Evolutionary conservation across 441 rosid species (phyloP).

Genomic region (Populus hybrid): DNA sequence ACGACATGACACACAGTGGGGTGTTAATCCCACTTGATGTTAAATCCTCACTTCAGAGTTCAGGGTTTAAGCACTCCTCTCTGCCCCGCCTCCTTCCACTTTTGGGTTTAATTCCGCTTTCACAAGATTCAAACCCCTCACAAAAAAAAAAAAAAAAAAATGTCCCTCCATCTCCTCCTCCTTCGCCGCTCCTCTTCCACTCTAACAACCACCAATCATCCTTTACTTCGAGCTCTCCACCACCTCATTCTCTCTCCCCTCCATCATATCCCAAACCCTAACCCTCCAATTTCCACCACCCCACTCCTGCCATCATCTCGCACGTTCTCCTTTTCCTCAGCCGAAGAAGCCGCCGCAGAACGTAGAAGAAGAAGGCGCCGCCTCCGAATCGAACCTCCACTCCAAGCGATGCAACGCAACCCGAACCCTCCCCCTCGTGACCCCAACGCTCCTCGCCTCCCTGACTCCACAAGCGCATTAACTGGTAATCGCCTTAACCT

Average conservation of each 20-base stretch:
- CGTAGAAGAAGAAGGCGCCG: slow-evolving; percentile 92
- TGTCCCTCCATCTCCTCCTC: slow-evolving; percentile 49
- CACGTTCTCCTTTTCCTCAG: slow-evolving; percentile 67
- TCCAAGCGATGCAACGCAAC: slow-evolving; percentile 70
- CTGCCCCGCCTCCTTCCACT: background rate
- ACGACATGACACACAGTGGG: too few relatives aligned
- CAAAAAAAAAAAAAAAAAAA: background rate
- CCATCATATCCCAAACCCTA: slow-evolving; percentile 5
- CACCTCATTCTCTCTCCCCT: slow-evolving; percentile 21
- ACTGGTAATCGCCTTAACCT: slow-evolving; percentile 83
- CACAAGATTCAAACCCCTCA: background rate
- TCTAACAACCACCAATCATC: slow-evolving; percentile 14
- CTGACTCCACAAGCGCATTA: slow-evolving; percentile 76
- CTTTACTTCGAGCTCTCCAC: slow-evolving; percentile 33
- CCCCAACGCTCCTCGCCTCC: slow-evolving; percentile 88
- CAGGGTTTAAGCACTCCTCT: slow-evolving; percentile 20
- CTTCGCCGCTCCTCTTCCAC: slow-evolving; percentile 46
- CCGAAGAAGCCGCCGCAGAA: slow-evolving; percentile 95
- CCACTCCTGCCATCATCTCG: slow-evolving; percentile 28
- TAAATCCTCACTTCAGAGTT: slow-evolving; percentile 13
- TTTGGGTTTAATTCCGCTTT: background rate
- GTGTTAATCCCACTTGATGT: background rate
- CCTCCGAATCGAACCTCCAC: slow-evolving; percentile 89
- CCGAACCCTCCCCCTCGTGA: slow-evolving; percentile 60
- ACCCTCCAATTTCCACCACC: slow-evolving; percentile 6